These are phyloP conservation scores for Coemansia sp. DNA, from an alignment of 192 early-diverging fungal species.

Conservation along the genomic window DNA sequence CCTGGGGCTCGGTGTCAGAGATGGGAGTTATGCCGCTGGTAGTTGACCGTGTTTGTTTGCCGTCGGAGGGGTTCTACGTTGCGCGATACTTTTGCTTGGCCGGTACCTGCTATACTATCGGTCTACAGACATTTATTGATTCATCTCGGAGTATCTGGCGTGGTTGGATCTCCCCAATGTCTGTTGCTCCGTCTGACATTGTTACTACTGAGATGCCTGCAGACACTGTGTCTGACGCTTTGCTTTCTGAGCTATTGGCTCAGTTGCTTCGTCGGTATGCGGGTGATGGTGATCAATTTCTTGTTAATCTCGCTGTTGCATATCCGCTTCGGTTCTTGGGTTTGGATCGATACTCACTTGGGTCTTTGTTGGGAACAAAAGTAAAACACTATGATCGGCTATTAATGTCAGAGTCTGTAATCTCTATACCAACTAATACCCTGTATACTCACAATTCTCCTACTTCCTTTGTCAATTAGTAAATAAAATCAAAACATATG, in stretches of 20 bases:
- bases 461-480: neutral
- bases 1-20: slow-evolving; percentile 4
- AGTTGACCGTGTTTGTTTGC: neutral
- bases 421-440: neutral
- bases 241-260: neutral
- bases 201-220: neutral
- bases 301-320: neutral
- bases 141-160: neutral
- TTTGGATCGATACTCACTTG: neutral
- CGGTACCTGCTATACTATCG: slow-evolving; percentile 6
- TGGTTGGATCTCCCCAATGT: slow-evolving; percentile 15
- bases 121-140: neutral
- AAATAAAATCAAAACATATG: neutral
- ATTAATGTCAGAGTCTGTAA: neutral
- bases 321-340: neutral
- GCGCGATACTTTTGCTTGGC: slow-evolving; percentile 14
- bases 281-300: neutral
- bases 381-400: neutral
- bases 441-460: neutral
- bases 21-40: neutral
- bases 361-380: neutral
- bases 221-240: neutral
- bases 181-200: neutral
- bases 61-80: slow-evolving; percentile 8
- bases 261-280: neutral